phyloP scores from a whole-genome alignment of 805 yeast genomes.

The Teunomyces funiuensis region DNA sequence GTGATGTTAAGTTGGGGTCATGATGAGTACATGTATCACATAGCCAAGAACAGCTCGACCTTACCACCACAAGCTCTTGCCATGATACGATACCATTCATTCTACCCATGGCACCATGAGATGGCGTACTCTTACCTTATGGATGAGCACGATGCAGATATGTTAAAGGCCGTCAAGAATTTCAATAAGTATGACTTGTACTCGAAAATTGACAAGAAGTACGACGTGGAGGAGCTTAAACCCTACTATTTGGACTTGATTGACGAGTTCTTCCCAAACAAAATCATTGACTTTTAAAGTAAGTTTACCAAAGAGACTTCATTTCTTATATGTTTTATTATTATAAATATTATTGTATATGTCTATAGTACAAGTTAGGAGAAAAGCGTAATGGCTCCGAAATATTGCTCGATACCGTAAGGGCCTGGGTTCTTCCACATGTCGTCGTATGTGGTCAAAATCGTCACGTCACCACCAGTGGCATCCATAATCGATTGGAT shows the following conservation, averaged over 20 bases:
- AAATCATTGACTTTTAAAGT: conserved; percentile 52
- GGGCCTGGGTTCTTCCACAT: conserved; percentile 85
- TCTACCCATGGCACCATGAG: conserved; percentile 77
- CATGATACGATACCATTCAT: conserved; percentile 73
- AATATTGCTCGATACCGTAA: conserved; percentile 83
- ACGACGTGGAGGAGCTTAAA: conserved; percentile 50
- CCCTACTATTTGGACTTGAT: conserved; percentile 62
- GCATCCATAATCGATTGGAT: conserved; percentile 59
- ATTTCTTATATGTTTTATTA: conserved; percentile 3
- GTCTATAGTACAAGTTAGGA: conserved; percentile 10
- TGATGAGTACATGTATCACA: conserved; percentile 74
- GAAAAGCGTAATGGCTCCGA: conserved; percentile 60
- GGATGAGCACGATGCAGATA: conserved; percentile 60
- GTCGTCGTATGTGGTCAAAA: conserved; percentile 81
- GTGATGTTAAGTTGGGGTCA: conserved; percentile 81
- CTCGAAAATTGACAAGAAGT: conserved; percentile 54
- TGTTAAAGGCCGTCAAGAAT: conserved; percentile 62
- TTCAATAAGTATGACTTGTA: conserved; percentile 70
- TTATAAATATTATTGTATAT: neutral
- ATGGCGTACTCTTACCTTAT: conserved; percentile 62
- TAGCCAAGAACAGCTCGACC: conserved; percentile 62
- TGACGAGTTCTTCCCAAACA: conserved; percentile 64
- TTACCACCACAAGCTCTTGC: conserved; percentile 68
- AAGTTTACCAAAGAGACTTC: neutral
- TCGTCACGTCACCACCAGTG: conserved; percentile 60